Percentiles rank a stretch among this genome's conserved stretches.
Evolutionary conservation across 192 early-diverging fungal species (phyloP).

Genomic region (Backusella parvicylindrica): DNA sequence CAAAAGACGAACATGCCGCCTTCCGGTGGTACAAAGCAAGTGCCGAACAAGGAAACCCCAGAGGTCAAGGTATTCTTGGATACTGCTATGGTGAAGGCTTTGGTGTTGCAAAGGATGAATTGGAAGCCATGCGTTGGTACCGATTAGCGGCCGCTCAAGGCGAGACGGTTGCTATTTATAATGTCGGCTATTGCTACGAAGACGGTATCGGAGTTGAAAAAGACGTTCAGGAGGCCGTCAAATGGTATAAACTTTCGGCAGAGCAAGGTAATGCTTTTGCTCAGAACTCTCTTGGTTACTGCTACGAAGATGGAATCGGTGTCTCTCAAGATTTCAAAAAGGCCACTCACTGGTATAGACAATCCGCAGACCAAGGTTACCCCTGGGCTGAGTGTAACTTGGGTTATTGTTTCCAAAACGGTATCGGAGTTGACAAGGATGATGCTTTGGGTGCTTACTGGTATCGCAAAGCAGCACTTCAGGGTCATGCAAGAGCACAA

Average conservation of each 20-base stretch:
- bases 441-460: slow-evolving; percentile 49
- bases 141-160: slow-evolving; percentile 49
- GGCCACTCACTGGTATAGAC: slow-evolving; percentile 55
- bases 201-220: slow-evolving; percentile 56
- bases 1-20: slow-evolving; percentile 57
- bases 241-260: slow-evolving; percentile 64
- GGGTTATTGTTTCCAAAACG: slow-evolving; percentile 71
- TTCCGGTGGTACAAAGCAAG: slow-evolving; percentile 67
- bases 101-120: slow-evolving; percentile 62
- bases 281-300: slow-evolving; percentile 75
- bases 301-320: slow-evolving; percentile 79
- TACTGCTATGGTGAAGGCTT: slow-evolving; percentile 78
- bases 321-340: slow-evolving; percentile 46
- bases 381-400: slow-evolving; percentile 64
- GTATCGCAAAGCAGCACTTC: slow-evolving; percentile 56
- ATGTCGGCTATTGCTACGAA: slow-evolving; percentile 55
- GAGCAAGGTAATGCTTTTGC: slow-evolving; percentile 69
- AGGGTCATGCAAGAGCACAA: slow-evolving; percentile 52
- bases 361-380: slow-evolving; percentile 47
- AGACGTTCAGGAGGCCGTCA: slow-evolving; percentile 47
- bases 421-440: slow-evolving; percentile 53
- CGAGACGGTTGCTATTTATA: slow-evolving; percentile 51
- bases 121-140: slow-evolving; percentile 62
- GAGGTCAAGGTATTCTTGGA: slow-evolving; percentile 65
- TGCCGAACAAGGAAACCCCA: slow-evolving; percentile 57